Conservation (phyloP, 768 basidiomycete genomes). For the Pleurotus salmoneostramineus region DNA sequence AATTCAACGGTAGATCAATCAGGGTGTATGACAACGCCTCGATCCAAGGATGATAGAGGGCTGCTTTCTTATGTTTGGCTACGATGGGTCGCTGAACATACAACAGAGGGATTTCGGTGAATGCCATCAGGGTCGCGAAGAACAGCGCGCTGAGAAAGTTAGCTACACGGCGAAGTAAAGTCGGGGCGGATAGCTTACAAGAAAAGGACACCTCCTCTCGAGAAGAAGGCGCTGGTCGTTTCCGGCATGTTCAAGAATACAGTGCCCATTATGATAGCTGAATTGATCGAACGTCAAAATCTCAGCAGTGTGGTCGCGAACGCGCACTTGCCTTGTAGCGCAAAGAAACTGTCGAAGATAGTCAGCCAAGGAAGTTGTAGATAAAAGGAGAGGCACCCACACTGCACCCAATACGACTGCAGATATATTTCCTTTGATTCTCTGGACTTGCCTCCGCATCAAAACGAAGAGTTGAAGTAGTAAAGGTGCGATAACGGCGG, state of each 20-base stretch:
- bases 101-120: conserved; percentile 45
- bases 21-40: conserved; percentile 52
- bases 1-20: conserved; percentile 58
- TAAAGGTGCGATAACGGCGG: not conserved
- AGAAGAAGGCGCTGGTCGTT: conserved; percentile 56
- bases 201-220: conserved; percentile 70
- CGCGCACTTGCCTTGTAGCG: conserved; percentile 32
- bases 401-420: not conserved
- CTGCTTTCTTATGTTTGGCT: conserved; percentile 50
- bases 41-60: conserved; percentile 58
- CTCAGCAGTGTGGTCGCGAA: conserved; percentile 37
- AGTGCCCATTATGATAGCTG: conserved; percentile 45
- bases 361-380: not conserved
- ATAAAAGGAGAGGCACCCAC: not conserved
- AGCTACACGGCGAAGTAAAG: not conserved
- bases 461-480: not conserved
- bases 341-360: conserved; percentile 25
- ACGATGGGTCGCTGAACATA: conserved; percentile 61
- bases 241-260: conserved; percentile 55
- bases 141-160: conserved; percentile 37
- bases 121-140: conserved; percentile 40
- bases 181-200: conserved; percentile 37
- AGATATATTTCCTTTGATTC: not conserved
- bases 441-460: not conserved
- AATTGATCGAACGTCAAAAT: conserved; percentile 29